A percentile compares a stretch with the other conserved stretches of the same genome.
Conservation (phyloP, 2,329 filamentous ascomycete species). For the Diaporthe vexans region DNA sequence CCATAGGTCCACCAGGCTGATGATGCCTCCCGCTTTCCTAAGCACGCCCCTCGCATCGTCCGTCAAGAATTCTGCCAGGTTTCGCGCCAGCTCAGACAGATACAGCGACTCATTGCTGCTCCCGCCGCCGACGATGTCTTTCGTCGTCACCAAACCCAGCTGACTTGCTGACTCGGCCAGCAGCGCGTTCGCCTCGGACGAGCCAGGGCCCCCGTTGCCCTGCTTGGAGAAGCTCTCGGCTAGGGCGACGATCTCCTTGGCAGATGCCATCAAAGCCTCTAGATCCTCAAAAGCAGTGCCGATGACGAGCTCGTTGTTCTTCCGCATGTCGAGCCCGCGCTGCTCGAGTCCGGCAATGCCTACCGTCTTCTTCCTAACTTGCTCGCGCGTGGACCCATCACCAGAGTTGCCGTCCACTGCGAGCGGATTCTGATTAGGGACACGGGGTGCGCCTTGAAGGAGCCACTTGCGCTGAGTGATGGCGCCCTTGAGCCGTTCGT, state of each 20-base stretch:
- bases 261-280: conserved; percentile 96
- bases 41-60: conserved; percentile 86
- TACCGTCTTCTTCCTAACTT: conserved; percentile 69
- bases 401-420: conserved; percentile 54
- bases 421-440: conserved; percentile 73
- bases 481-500: conserved; percentile 88
- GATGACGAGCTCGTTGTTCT: conserved; percentile 94
- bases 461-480: conserved; percentile 97
- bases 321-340: conserved; percentile 84
- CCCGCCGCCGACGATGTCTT: conserved; percentile 89
- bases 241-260: conserved; percentile 94
- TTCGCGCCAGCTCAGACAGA: conserved; percentile 86
- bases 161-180: conserved; percentile 87
- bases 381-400: conserved; percentile 41
- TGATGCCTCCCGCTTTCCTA: conserved; percentile 85
- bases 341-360: conserved; percentile 95
- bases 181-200: conserved; percentile 79
- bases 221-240: conserved; percentile 89
- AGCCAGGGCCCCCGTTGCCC: conserved; percentile 69
- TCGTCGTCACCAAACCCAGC: conserved; percentile 91
- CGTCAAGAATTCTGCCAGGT: conserved; percentile 89
- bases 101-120: conserved; percentile 85
- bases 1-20: conserved; percentile 92
- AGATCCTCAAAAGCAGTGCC: conserved; percentile 96
- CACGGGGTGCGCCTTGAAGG: conserved; percentile 87